These are phyloP conservation scores for Eleusine coracana DNA, from an alignment of 176 grass and related monocot species.

Conservation along the genomic window DNA sequence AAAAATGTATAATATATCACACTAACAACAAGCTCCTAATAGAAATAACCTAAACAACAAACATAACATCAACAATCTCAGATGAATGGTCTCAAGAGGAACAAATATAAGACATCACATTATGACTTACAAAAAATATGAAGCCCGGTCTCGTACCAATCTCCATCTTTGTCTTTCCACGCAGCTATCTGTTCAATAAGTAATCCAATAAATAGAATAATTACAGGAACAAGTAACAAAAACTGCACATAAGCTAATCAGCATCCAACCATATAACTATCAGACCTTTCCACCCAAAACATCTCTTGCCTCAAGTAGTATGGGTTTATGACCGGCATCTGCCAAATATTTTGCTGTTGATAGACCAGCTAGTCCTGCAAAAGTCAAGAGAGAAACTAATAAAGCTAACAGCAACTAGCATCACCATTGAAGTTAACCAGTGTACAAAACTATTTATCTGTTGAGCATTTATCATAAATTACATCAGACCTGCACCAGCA, in stretches of 20 bases:
- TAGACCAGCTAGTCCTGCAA: conserved; percentile 88
- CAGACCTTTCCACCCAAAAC: conserved; percentile 93
- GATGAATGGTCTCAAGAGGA: not conserved
- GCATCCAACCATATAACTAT: conserved; percentile 18
- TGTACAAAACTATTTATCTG: not conserved
- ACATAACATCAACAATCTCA: not conserved
- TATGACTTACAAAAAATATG: conserved; percentile 94
- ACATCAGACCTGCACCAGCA: conserved; percentile 83
- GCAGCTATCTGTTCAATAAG: conserved; percentile 69
- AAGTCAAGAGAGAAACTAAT: conserved; percentile 23
- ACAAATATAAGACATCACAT: not conserved
- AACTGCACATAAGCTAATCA: conserved; percentile 23
- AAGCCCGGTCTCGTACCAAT: conserved; percentile 98
- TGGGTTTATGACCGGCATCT: conserved; percentile 93
- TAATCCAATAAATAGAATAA: conserved; percentile 17
- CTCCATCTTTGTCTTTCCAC: conserved; percentile 97
- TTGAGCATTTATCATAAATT: conserved; percentile 28
- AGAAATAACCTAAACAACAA: conserved; percentile 24
- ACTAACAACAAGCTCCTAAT: not conserved
- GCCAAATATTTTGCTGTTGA: conserved; percentile 93
- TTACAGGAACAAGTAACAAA: conserved; percentile 19
- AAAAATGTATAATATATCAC: conserved; percentile 16
- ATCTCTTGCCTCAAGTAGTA: conserved; percentile 95
- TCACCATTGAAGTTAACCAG: not conserved
- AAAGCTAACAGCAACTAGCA: conserved; percentile 3